Evolutionary conservation across 2,329 filamentous ascomycete species (phyloP), one percentile per base, ranked within the genome.

Genomic region (Penicillium freii): DNA sequence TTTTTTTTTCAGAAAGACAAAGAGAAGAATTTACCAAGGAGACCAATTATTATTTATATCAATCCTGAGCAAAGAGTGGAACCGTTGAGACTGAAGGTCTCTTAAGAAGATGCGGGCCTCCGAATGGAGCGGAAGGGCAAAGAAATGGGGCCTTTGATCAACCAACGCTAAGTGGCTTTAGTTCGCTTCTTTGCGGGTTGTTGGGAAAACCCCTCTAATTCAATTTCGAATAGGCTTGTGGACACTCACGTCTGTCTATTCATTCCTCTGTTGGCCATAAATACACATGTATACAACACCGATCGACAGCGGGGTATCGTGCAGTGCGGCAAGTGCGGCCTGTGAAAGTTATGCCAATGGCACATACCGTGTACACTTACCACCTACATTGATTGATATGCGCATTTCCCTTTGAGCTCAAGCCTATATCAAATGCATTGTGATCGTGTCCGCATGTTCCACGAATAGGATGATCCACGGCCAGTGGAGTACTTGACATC

Each of bases 71-170:
- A 27, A 42, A 44, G 11, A 44, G 58, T 62, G 60, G 60, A 59
- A 56, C 60, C 36, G 36, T 39, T 54, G 49, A 44, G 46, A 50
- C 52, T 29, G 33, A 21, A 51, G 51, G 33, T 39, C 44, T 57
- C 51, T 48, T 39, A 51, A 51, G 11, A 51, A 54, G 52, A 51
- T 59, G 59, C 58, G 62, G 61, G 57, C 58, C 58, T 60, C 51
- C 62, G 63, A 69, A 69, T 52, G 59, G 59, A 66, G 61, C 65
- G 51, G 66, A 69, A 69, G 44, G 47, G 53, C 34, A 66, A 60
- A 63, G 66, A 68, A 69, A 57, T 53, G 57, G 52, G 51, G 39
- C 39, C 29, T 33, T 57, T 42, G 45, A 48, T 52, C 43, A 36
- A 45, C 29, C 27, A 38, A 54, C 56, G 57, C 56, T 56, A 57